Evolutionary conservation across 495 filamentous ascomycete species (phyloP).

Genomic region (Aspergillus sparsus): DNA sequence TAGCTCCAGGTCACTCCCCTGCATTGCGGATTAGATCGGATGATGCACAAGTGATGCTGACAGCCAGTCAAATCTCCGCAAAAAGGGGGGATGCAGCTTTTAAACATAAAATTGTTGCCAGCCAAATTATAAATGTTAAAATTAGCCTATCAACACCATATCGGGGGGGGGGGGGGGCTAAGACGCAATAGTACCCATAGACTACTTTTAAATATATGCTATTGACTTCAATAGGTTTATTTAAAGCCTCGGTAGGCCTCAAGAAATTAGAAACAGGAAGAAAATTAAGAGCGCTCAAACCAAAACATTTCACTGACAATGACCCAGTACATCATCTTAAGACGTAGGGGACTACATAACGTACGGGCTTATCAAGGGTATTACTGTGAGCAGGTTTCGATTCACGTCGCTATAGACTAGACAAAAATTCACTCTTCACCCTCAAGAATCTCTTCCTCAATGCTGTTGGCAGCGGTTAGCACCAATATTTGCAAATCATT

Average conservation of each 20-base stretch:
- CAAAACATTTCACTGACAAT: slow-evolving; percentile 38
- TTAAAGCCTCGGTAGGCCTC: slow-evolving; percentile 30
- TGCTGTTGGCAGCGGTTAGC: slow-evolving; percentile 28
- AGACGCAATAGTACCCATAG: slow-evolving; percentile 17
- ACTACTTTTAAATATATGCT: slow-evolving; percentile 49
- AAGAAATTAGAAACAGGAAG: slow-evolving; percentile 47
- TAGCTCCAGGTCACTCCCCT: too few relatives aligned
- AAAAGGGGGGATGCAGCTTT: too few relatives aligned
- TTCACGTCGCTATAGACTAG: slow-evolving; percentile 18
- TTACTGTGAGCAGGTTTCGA: slow-evolving; percentile 46
- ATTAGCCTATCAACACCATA: neutral
- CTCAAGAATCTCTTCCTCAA: slow-evolving; percentile 46
- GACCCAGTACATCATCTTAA: slow-evolving; percentile 29
- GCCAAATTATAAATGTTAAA: neutral
- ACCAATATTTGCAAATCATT: neutral
- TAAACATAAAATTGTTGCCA: neutral
- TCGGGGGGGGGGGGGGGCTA: neutral
- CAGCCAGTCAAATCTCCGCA: too few relatives aligned
- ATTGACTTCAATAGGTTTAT: slow-evolving; percentile 33
- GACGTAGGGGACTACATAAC: slow-evolving; percentile 26
- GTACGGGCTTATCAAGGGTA: slow-evolving; percentile 47
- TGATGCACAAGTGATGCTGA: too few relatives aligned
- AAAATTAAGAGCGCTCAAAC: slow-evolving; percentile 51
- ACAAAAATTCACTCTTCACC: slow-evolving; percentile 43
- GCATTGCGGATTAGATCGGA: too few relatives aligned